Evolutionary conservation across 1,284 basidiomycete genomes (phyloP).

Genomic region (Schizopora paradoxa): DNA sequence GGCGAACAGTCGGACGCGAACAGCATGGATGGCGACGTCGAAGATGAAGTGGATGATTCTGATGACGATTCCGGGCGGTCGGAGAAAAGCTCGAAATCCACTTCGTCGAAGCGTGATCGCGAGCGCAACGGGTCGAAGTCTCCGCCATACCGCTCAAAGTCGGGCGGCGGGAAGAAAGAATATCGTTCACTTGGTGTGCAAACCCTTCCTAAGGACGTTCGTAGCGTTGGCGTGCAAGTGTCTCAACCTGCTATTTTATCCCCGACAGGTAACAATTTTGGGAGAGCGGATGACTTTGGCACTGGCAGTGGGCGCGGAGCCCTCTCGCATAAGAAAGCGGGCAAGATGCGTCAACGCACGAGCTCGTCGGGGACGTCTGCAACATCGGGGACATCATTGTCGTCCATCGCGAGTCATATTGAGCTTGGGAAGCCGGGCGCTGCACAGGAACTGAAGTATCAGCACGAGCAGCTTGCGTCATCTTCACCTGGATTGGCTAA

Average conservation of each 20-base stretch:
- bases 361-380: background rate
- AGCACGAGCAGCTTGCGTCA: slow-evolving; percentile 9
- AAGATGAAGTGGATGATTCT: slow-evolving; percentile 70
- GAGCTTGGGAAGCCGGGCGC: slow-evolving; percentile 11
- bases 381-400: background rate
- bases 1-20: slow-evolving; percentile 56
- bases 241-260: slow-evolving; percentile 16
- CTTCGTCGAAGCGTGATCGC: slow-evolving; percentile 35
- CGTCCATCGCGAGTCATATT: too few relatives aligned
- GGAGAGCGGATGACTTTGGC: too few relatives aligned
- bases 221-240: slow-evolving; percentile 51
- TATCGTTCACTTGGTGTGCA: slow-evolving; percentile 60
- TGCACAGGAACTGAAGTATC: slow-evolving; percentile 10
- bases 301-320: background rate
- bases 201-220: slow-evolving; percentile 46
- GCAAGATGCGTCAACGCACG: slow-evolving; percentile 1
- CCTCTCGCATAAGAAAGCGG: slow-evolving; percentile 4
- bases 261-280: slow-evolving; percentile 6
- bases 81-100: too few relatives aligned
- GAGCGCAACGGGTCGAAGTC: slow-evolving; percentile 32
- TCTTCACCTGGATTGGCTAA: slow-evolving; percentile 7
- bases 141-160: slow-evolving; percentile 29
- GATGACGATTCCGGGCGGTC: slow-evolving; percentile 32
- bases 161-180: slow-evolving; percentile 42
- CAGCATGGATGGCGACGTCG: slow-evolving; percentile 78